phyloP scores from a whole-genome alignment of 2,329 filamentous ascomycete species.

The Clonostachys solani region DNA sequence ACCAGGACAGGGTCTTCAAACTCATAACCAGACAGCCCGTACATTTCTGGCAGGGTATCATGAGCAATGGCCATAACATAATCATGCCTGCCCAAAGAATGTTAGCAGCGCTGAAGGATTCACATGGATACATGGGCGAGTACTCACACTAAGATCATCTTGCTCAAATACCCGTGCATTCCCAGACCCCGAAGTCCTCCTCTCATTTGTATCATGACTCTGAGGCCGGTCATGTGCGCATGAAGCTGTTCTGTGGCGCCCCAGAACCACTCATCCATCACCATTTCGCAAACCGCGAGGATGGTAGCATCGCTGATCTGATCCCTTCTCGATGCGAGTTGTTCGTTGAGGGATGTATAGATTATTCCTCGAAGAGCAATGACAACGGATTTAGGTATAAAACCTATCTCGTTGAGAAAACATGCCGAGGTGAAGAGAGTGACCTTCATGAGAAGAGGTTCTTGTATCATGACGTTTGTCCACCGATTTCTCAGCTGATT shows the following conservation, averaged over 20 bases:
- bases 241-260: slow-evolving; percentile 37
- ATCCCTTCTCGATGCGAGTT: slow-evolving; percentile 27
- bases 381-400: slow-evolving; percentile 35
- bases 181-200: slow-evolving; percentile 41
- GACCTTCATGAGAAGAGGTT: slow-evolving; percentile 42
- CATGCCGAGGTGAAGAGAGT: slow-evolving; percentile 46
- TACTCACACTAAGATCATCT: slow-evolving; percentile 42
- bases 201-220: slow-evolving; percentile 40
- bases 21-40: slow-evolving; percentile 32
- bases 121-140: background rate
- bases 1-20: slow-evolving; percentile 29
- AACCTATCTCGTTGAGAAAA: slow-evolving; percentile 44
- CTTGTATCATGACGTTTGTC: slow-evolving; percentile 41
- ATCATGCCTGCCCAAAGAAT: slow-evolving; percentile 30
- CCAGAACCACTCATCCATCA: slow-evolving; percentile 51
- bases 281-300: slow-evolving; percentile 41
- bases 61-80: slow-evolving; percentile 42
- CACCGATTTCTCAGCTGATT: slow-evolving; percentile 42
- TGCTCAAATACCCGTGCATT: slow-evolving; percentile 39
- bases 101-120: background rate
- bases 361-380: slow-evolving; percentile 36
- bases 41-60: slow-evolving; percentile 36
- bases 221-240: slow-evolving; percentile 40
- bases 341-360: slow-evolving; percentile 40
- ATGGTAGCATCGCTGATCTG: slow-evolving; percentile 40